Evolutionary conservation across 108 stramenopile species (phyloP).

Genomic region (Licmophora abbreviata): DNA sequence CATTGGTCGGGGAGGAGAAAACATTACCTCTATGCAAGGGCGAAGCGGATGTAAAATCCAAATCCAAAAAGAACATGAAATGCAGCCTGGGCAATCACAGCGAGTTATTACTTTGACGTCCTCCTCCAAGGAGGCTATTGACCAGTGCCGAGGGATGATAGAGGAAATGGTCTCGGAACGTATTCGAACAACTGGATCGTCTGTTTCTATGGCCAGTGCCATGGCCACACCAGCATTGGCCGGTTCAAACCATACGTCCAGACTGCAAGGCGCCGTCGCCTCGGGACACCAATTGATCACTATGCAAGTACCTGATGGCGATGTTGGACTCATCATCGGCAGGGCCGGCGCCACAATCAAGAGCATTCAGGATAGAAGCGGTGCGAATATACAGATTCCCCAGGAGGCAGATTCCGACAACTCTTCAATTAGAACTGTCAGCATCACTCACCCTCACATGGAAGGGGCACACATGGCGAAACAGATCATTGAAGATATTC

Average conservation of each 20-base stretch:
- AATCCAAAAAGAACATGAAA: slow-evolving; percentile 86
- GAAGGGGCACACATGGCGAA: slow-evolving; percentile 76
- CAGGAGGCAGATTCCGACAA: slow-evolving; percentile 65
- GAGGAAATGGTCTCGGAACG: slow-evolving; percentile 73
- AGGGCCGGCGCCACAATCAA: slow-evolving; percentile 91
- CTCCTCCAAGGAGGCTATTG: slow-evolving; percentile 54
- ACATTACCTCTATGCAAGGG: slow-evolving; percentile 76
- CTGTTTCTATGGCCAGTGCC: slow-evolving; percentile 1
- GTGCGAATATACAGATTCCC: slow-evolving; percentile 91
- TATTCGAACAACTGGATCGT: slow-evolving; percentile 28
- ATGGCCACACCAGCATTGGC: slow-evolving; percentile 2
- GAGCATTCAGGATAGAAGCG: slow-evolving; percentile 84
- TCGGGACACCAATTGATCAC: slow-evolving; percentile 67
- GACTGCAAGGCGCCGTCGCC: slow-evolving; percentile 54
- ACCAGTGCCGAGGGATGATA: slow-evolving; percentile 68
- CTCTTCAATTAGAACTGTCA: slow-evolving; percentile 54
- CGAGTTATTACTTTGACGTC: slow-evolving; percentile 80
- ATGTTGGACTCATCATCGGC: slow-evolving; percentile 96
- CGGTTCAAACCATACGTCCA: neutral
- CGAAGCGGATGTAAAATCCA: slow-evolving; percentile 74
- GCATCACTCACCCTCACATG: slow-evolving; percentile 71
- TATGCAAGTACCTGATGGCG: slow-evolving; percentile 77
- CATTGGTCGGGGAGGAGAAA: slow-evolving; percentile 89
- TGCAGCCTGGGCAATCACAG: slow-evolving; percentile 63
- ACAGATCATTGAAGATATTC: slow-evolving; percentile 20